Conservation (phyloP, 768 basidiomycete genomes). For the Russula vinacea region DNA sequence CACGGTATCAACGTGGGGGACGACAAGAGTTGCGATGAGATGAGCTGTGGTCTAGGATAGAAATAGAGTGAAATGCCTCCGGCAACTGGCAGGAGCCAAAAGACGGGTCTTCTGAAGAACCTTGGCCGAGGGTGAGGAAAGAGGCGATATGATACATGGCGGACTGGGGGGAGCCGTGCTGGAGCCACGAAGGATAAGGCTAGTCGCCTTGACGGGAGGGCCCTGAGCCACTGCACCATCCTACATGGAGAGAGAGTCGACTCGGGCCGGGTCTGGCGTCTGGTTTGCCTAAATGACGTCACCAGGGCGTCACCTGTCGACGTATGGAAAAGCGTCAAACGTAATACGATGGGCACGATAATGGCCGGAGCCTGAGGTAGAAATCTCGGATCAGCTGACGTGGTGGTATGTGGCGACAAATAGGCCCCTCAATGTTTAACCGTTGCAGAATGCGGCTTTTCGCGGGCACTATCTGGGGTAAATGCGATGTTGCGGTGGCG, state of each 20-base stretch:
- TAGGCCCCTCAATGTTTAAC: neutral
- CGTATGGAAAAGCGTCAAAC: neutral
- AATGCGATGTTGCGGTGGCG: constrained; percentile 2
- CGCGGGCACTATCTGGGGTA: neutral
- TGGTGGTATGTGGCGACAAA: constrained; percentile 5
- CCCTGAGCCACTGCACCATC: constrained; percentile 34
- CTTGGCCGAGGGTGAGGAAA: constrained; percentile 34
- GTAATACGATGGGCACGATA: constrained; percentile 13
- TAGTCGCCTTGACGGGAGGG: constrained; percentile 33
- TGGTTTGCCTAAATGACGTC: constrained; percentile 5
- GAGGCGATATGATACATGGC: constrained; percentile 38
- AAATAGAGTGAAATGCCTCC: constrained; percentile 55
- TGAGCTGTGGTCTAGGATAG: constrained; percentile 43
- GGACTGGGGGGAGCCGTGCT: constrained; percentile 19
- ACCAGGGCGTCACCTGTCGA: neutral
- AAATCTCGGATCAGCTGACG: constrained; percentile 24
- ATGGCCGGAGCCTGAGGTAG: neutral
- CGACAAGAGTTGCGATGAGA: constrained; percentile 49
- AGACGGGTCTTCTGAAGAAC: constrained; percentile 33
- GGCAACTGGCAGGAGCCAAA: constrained; percentile 58
- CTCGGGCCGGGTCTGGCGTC: constrained; percentile 3
- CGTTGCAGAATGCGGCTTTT: neutral
- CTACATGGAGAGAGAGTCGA: neutral
- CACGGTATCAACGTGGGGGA: constrained; percentile 51
- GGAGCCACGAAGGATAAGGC: constrained; percentile 27